Evolutionary conservation across 768 basidiomycete genomes (phyloP).

Genomic region (Suillus bovinus): DNA sequence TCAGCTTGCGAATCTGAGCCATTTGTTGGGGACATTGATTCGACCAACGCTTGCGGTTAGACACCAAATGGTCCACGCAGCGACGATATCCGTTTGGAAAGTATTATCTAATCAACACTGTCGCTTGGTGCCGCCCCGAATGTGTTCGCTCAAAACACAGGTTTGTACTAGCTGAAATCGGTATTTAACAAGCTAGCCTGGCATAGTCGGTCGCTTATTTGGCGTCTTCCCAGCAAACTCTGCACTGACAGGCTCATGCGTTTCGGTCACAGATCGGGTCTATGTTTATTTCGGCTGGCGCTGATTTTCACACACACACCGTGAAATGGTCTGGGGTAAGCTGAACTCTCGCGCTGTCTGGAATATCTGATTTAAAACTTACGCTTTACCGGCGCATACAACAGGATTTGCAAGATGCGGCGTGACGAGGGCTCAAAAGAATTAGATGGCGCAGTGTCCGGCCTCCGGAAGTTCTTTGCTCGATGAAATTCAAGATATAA

Average conservation of each 20-base stretch:
- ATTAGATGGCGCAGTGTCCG: neutral
- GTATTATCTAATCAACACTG: no score
- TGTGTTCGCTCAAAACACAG: slow-evolving; percentile 10
- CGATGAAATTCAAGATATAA: no score
- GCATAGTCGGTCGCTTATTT: neutral
- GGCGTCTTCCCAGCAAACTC: neutral
- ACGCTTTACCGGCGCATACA: no score
- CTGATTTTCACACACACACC: neutral
- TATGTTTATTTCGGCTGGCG: slow-evolving; percentile 3
- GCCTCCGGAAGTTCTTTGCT: no score
- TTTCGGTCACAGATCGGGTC: slow-evolving; percentile 4
- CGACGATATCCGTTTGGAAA: no score
- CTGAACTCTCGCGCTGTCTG: no score
- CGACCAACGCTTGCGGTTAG: slow-evolving; percentile 13
- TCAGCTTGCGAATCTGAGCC: slow-evolving; percentile 12
- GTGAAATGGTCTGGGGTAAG: no score
- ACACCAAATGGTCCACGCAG: slow-evolving; percentile 6
- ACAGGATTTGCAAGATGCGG: neutral
- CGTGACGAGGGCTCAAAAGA: neutral
- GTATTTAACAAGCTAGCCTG: neutral
- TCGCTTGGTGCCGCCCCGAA: no score
- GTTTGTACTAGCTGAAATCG: neutral
- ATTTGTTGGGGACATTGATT: slow-evolving; percentile 10
- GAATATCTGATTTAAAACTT: no score
- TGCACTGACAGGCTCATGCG: neutral